phyloP scores from a whole-genome alignment of 768 basidiomycete genomes.

The Suillus decipiens region DNA sequence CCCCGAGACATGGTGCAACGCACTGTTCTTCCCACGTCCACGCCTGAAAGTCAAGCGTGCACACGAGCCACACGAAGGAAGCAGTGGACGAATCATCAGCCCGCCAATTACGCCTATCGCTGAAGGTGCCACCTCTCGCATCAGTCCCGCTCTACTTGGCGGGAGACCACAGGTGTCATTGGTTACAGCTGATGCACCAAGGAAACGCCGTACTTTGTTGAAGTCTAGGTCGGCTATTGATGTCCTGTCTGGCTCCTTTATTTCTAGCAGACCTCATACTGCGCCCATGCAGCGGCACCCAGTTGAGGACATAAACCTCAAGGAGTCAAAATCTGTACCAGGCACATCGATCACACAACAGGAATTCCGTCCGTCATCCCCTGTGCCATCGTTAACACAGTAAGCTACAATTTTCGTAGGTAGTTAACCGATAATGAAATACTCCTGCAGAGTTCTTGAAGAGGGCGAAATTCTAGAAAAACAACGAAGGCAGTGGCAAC shows the following conservation, averaged over 20 bases:
- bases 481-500: constrained; percentile 68
- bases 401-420: constrained; percentile 25
- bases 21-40: constrained; percentile 74
- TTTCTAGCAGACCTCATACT: constrained; percentile 8
- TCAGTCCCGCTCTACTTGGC: background rate
- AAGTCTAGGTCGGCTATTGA: constrained; percentile 28
- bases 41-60: constrained; percentile 56
- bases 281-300: background rate
- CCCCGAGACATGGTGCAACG: constrained; percentile 83
- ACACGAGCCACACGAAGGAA: constrained; percentile 17
- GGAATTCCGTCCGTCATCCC: constrained; percentile 58
- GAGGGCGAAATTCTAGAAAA: constrained; percentile 61
- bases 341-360: constrained; percentile 33
- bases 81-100: constrained; percentile 43
- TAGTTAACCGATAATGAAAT: background rate
- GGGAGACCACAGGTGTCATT: constrained; percentile 27
- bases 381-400: constrained; percentile 57
- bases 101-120: constrained; percentile 50
- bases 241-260: constrained; percentile 14
- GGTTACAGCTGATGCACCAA: constrained; percentile 5
- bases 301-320: background rate
- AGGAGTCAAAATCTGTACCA: constrained; percentile 4
- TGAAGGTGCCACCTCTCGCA: constrained; percentile 18
- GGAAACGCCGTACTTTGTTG: constrained; percentile 6
- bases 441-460: constrained; percentile 56